phyloP scores from a whole-genome alignment of 306 rosid genomes.

The Prunus persica region Prunus_persica_NCBIv2 NC_034009.1:45927001-45927500 shows the following conservation, averaged over 20 bases:
- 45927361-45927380: conserved; percentile 59
- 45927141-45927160: neutral
- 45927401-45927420: conserved; percentile 62
- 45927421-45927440: conserved; percentile 71
- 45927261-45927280: neutral
- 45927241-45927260: neutral
- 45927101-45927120: conserved; percentile 11
- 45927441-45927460: conserved; percentile 35
- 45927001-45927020: conserved; percentile 55
- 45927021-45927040: conserved; percentile 48
- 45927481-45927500: conserved; percentile 25
- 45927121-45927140: neutral
- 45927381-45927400: conserved; percentile 49
- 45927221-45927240: neutral
- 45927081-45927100: conserved; percentile 60
- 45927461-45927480: conserved; percentile 41
- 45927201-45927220: neutral
- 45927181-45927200: neutral
- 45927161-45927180: neutral
- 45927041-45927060: conserved; percentile 28
- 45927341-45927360: conserved; percentile 57
- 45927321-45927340: conserved; percentile 63
- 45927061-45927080: conserved; percentile 78
- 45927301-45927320: conserved; percentile 13
- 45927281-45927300: neutral